Conservation (phyloP, 148 eudicot species). For the Drosera capensis region DNA sequence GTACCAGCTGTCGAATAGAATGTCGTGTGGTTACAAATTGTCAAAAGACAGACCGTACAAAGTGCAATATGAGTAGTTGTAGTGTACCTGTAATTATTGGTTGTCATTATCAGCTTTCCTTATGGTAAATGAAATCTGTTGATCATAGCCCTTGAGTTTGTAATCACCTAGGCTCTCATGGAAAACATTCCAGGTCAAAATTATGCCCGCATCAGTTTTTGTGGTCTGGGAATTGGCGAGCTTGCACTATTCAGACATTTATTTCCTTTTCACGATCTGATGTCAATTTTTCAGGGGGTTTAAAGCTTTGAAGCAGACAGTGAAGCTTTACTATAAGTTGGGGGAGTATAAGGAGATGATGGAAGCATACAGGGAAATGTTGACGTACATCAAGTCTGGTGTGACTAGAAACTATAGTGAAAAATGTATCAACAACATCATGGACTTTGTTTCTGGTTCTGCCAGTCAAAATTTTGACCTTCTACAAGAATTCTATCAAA, state of each 20-base stretch:
- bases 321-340: slow-evolving; percentile 79
- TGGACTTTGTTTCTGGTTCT: slow-evolving; percentile 98
- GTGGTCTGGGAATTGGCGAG: no score
- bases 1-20: no score
- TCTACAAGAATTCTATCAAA: slow-evolving; percentile 85
- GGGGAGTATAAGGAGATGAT: slow-evolving; percentile 94
- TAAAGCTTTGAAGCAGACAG: slow-evolving; percentile 94
- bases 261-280: background rate
- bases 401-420: slow-evolving; percentile 97
- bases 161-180: no score
- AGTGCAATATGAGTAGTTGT: no score
- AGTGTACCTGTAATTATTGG: no score
- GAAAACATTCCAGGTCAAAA: no score
- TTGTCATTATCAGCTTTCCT: no score
- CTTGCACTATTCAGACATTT: background rate
- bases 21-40: no score
- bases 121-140: no score
- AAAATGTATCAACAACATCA: slow-evolving; percentile 89
- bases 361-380: slow-evolving; percentile 93
- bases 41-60: no score
- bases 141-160: no score
- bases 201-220: no score
- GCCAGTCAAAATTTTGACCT: slow-evolving; percentile 90
- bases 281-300: slow-evolving; percentile 61
- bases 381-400: slow-evolving; percentile 89